Base-by-base conservation (phyloP, 805 yeast species). In the Saturnispora saitoi region DNA sequence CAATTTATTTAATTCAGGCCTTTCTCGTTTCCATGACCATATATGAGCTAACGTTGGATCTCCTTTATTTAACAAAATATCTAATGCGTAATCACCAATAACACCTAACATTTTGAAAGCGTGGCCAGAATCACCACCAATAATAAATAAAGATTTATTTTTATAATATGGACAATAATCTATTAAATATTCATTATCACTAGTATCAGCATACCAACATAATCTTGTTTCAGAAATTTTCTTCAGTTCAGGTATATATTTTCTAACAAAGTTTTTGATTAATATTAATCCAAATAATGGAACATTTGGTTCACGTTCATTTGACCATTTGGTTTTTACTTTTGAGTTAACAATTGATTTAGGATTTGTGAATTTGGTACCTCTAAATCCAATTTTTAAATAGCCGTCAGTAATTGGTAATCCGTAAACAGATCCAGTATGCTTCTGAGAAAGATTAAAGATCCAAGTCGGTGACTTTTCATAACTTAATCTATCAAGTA, bases 121-220 rank as follows among this genome's bases (percentile, higher is more conserved):
- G 54, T 69, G 72, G 0, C 71, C 71, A 15, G 69, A 63, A 49
- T 68, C 72, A 38, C 73, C 73, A 29, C 67, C 61, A 22, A 66
- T 66, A 2, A 66, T 66, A 40, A 59, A 60, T 8, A 67, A 54
- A 15, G 64, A 61, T n/a, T 56, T 41, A 9, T 61, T 58, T 9
- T 48, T 51, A 32, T 55, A 58, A 24, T 60, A 45, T 0, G 72
- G 73, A 39, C 60, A 59, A 43, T 58, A 61, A 28, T 66, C 67
- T 36, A 69, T 63, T 20, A 69, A 48, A 44, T 63, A 67, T 43
- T 69, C 66, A 32, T 64, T 62, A 44, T 65, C 67, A 14, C 58
- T 51, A 8, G 68, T 61, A 51, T 67, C 71, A 1, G 67, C 63
- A 43, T 65, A 64, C 71, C 71, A 69, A 48, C 66, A 64, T 4